Evolutionary conservation across 2,329 filamentous ascomycete species (phyloP).

Genomic region (Zalaria obscura): DNA sequence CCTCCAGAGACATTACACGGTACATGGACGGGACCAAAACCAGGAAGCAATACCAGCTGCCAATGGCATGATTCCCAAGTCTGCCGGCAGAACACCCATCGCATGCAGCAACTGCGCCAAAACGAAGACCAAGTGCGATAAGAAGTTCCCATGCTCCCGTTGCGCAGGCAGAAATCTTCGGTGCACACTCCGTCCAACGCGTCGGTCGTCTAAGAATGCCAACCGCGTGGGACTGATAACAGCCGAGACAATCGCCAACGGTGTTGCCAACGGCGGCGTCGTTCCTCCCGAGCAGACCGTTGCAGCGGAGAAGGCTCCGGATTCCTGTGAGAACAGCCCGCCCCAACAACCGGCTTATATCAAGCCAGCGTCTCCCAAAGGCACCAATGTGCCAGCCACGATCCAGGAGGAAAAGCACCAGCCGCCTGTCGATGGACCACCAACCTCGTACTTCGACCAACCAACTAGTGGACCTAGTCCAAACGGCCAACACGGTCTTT

Average conservation of each 20-base stretch:
- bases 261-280: conserved; percentile 7
- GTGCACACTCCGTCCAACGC: conserved; percentile 33
- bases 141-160: conserved; percentile 39
- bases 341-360: conserved; percentile 18
- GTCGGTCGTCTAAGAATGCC: conserved; percentile 31
- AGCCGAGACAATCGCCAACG: conserved; percentile 8
- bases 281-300: conserved; percentile 8
- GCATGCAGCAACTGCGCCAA: conserved; percentile 40
- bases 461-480: conserved; percentile 19
- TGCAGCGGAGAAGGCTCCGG: conserved; percentile 8
- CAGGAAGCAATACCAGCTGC: conserved; percentile 32
- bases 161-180: conserved; percentile 35
- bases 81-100: conserved; percentile 36
- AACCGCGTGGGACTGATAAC: conserved; percentile 17
- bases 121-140: conserved; percentile 40
- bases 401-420: conserved; percentile 15
- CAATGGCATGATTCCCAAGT: conserved; percentile 37
- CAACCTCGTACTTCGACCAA: conserved; percentile 27
- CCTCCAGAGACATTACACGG: conserved; percentile 36
- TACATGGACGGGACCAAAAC: conserved; percentile 35
- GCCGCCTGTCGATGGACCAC: conserved; percentile 17
- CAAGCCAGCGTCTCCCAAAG: conserved; percentile 17
- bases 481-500: conserved; percentile 14
- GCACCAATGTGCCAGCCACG: conserved; percentile 8
- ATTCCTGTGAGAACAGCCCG: conserved; percentile 11